Evolutionary conservation across 352 stramenopile species (phyloP).

Genomic region (Pythium guiyangense): DNA sequence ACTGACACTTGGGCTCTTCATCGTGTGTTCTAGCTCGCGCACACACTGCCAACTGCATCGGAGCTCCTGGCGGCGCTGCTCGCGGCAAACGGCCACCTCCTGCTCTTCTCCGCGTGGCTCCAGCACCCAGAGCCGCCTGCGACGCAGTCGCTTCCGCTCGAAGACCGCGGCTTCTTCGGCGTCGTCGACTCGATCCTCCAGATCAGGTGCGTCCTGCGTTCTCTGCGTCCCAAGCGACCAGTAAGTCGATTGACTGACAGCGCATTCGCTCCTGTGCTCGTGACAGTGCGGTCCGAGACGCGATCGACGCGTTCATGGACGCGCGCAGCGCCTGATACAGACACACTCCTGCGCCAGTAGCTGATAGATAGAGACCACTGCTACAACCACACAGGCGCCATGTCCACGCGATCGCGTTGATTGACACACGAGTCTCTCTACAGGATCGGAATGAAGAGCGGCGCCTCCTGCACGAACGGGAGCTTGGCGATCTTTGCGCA

Average conservation of each 20-base stretch:
- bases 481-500: slow-evolving; percentile 86
- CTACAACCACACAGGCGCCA: too few species aligned
- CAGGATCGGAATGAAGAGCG: slow-evolving; percentile 76
- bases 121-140: slow-evolving; percentile 70
- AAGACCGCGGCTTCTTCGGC: slow-evolving; percentile 66
- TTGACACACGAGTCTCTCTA: too few species aligned
- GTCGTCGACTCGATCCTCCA: slow-evolving; percentile 74
- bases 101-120: slow-evolving; percentile 69
- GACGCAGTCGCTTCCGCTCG: slow-evolving; percentile 56
- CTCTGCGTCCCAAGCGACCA: too few species aligned
- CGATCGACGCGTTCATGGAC: slow-evolving; percentile 69
- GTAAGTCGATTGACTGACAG: too few species aligned
- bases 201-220: slow-evolving; percentile 44
- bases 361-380: not conserved
- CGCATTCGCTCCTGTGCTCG: not conserved
- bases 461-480: slow-evolving; percentile 80
- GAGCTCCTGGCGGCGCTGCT: slow-evolving; percentile 30
- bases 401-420: too few species aligned
- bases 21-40: too few species aligned
- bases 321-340: slow-evolving; percentile 1
- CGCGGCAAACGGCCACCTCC: slow-evolving; percentile 45
- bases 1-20: too few species aligned
- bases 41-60: slow-evolving; percentile 21
- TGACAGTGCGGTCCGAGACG: slow-evolving; percentile 49
- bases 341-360: not conserved